Conservation (phyloP, 768 basidiomycete genomes). For the Stropharia rugosoannulata region DNA sequence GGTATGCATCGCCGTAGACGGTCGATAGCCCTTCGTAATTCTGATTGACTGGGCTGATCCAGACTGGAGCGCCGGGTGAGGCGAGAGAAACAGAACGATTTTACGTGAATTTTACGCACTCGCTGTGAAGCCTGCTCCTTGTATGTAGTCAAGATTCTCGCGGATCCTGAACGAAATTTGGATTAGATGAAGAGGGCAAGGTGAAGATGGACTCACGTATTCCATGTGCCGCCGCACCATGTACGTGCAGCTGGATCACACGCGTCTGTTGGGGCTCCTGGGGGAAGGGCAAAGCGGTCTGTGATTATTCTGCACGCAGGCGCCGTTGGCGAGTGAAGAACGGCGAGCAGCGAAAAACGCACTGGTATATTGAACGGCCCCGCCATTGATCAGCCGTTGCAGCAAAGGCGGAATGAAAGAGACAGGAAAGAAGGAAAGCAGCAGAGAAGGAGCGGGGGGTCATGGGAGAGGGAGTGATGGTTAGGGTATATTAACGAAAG, state of each 20-base stretch:
- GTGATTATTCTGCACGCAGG: slow-evolving; percentile 52
- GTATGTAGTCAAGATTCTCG: slow-evolving; percentile 82
- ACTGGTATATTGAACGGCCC: slow-evolving; percentile 81
- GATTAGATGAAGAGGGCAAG: neutral
- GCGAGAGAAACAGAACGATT: neutral
- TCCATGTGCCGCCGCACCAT: slow-evolving; percentile 91
- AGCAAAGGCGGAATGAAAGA: slow-evolving; percentile 36
- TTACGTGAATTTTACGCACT: slow-evolving; percentile 32
- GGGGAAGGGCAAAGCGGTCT: slow-evolving; percentile 73
- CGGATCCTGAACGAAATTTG: slow-evolving; percentile 41
- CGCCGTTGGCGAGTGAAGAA: neutral
- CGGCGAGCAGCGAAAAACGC: slow-evolving; percentile 16
- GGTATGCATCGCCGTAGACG: slow-evolving; percentile 80
- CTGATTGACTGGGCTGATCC: slow-evolving; percentile 82
- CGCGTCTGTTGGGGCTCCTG: slow-evolving; percentile 44
- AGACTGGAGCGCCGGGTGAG: slow-evolving; percentile 42
- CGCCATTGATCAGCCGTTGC: slow-evolving; percentile 77
- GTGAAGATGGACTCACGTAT: slow-evolving; percentile 36
- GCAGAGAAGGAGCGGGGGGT: slow-evolving; percentile 10
- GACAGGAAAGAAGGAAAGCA: slow-evolving; percentile 16
- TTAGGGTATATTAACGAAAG: too few relatives aligned
- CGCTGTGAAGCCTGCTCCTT: slow-evolving; percentile 80
- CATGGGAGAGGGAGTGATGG: slow-evolving; percentile 11
- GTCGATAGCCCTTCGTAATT: slow-evolving; percentile 73
- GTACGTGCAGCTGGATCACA: slow-evolving; percentile 64